Evolutionary conservation across 495 filamentous ascomycete genomes (phyloP), one percentile per base, ranked within the genome.

Genomic region (Penicillium soppii): DNA sequence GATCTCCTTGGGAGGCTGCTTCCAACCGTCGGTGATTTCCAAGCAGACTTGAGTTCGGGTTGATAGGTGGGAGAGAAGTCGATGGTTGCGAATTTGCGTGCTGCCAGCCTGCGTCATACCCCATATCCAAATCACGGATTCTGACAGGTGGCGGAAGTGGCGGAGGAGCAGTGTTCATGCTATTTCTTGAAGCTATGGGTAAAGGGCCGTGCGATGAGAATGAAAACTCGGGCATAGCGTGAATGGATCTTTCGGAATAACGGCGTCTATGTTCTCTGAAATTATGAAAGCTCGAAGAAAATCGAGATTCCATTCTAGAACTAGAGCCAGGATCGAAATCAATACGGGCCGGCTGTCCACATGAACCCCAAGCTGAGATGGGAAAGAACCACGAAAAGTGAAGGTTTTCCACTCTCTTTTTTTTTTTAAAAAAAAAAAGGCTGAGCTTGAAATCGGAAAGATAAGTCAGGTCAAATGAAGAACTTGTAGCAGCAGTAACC

Each of bases 121-220:
- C 81, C 52, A 73, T 67, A 48, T 75, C 70, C 42, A 84, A 59
- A 43, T 77, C 81, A 41, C 65, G 71, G 35, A 86, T 77, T 45
- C 73, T 66, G 52, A 73, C 67, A 7, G 84, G 84, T 7, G 84
- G 84, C 40, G 84, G 84, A 53, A 87, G 70, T 50, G 84, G 82
- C 46, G 84, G 84, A 35, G 84, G 84, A 33, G 71, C 72, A 45
- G 63, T 67, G 33, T 78, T 63, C 43, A 68, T 71, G 46, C 60
- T 68, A 42, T 75, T 53, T 71, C 73, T 53, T 61, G 77, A 63
- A 41, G 66, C 69, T 47, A 87, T 84, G n/a, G 81, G 68, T 79
- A 86, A 75, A 36, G 84, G 78, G 30, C 71, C 70, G 48, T 64
- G 65, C 20, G 69, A 66, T 46, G 72, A 62, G 54, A 65, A 74